Percentiles rank a stretch among this genome's conserved stretches.
phyloP scores from a whole-genome alignment of 179 eudicot genomes.

The Gypsophila paniculata region DNA sequence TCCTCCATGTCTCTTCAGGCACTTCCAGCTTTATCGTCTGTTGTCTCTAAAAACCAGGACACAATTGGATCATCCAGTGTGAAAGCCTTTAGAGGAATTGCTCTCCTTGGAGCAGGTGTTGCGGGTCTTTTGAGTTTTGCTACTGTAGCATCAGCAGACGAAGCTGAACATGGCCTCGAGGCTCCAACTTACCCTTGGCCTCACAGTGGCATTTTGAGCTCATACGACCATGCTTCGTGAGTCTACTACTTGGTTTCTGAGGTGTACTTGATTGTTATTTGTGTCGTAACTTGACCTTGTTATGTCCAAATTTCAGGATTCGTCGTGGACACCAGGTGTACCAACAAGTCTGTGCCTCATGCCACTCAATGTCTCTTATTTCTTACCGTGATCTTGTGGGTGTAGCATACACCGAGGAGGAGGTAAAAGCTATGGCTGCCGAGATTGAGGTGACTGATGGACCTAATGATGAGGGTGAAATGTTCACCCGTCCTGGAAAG shows the following conservation, averaged over 20 bases:
- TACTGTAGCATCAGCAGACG: conserved; percentile 68
- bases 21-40: conserved; percentile 59
- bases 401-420: conserved; percentile 94
- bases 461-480: conserved; percentile 96
- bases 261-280: not conserved
- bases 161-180: conserved; percentile 76
- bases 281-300: not conserved
- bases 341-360: conserved; percentile 93
- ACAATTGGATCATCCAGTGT: conserved; percentile 48
- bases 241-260: conserved; percentile 22
- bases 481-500: conserved; percentile 89
- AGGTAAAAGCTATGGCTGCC: conserved; percentile 94
- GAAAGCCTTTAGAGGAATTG: conserved; percentile 56
- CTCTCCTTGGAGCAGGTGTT: conserved; percentile 75
- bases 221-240: conserved; percentile 82
- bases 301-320: conserved; percentile 43
- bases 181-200: conserved; percentile 73
- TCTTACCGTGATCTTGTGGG: conserved; percentile 95
- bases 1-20: conserved; percentile 38
- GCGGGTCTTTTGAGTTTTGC: conserved; percentile 66
- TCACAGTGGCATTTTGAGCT: conserved; percentile 71
- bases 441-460: conserved; percentile 96
- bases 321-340: conserved; percentile 99
- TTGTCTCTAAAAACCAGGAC: conserved; percentile 55
- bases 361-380: conserved; percentile 88